Conservation (phyloP, 2,329 filamentous ascomycete genomes). For the Knoxdaviesia proteae region DNA sequence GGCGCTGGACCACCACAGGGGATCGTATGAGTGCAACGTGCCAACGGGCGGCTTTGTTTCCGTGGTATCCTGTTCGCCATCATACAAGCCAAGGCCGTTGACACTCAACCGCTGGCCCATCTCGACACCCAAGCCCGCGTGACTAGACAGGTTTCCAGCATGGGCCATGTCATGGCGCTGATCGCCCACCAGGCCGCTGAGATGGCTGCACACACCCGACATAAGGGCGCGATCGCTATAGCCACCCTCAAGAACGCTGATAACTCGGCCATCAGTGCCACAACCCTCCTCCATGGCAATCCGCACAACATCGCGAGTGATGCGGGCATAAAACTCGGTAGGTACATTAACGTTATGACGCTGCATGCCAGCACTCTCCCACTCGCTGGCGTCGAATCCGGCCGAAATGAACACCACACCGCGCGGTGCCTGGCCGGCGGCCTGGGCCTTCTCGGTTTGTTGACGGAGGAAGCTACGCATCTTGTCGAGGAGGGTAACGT, state of each 20-base stretch:
- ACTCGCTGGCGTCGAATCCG: constrained; percentile 92
- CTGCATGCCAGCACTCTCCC: constrained; percentile 85
- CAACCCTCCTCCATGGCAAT: constrained; percentile 64
- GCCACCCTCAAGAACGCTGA: constrained; percentile 88
- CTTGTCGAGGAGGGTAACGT: constrained; percentile 60
- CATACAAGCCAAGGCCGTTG: constrained; percentile 1
- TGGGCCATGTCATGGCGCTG: constrained; percentile 18
- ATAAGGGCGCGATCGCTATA: constrained; percentile 83
- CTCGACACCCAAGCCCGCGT: constrained; percentile 30
- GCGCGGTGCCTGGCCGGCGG: constrained; percentile 42
- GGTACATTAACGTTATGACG: constrained; percentile 89
- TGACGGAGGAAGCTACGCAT: constrained; percentile 53
- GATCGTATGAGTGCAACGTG: constrained; percentile 31
- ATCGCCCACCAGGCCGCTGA: constrained; percentile 56
- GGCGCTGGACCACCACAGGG: constrained; percentile 47
- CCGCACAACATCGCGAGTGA: constrained; percentile 67
- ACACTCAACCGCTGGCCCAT: constrained; percentile 31
- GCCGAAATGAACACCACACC: constrained; percentile 88
- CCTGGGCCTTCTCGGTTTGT: constrained; percentile 46
- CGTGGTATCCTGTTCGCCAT: constrained; percentile 7
- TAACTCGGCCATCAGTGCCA: constrained; percentile 60
- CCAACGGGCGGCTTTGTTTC: constrained; percentile 1
- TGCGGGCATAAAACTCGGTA: constrained; percentile 84
- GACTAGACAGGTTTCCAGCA: constrained; percentile 4
- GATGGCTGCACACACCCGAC: constrained; percentile 75